Evolutionary conservation across 345 rosid genomes (phyloP).

Genomic region (Raphanus raphanistrum): DNA sequence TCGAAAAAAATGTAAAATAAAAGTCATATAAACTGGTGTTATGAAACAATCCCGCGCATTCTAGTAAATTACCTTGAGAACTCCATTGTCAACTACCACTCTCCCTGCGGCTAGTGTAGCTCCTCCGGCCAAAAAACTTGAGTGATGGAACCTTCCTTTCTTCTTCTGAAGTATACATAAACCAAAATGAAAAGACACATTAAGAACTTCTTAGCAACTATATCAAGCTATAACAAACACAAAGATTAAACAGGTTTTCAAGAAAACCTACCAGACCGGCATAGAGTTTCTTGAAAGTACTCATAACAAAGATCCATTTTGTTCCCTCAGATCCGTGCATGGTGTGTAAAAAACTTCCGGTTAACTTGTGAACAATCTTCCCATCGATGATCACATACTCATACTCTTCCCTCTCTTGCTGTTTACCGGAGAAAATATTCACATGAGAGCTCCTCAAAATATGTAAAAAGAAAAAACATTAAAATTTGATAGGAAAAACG

Average conservation of each 20-base stretch:
- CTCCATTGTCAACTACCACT: constrained; percentile 62
- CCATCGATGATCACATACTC: constrained; percentile 66
- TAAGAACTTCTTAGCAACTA: not conserved
- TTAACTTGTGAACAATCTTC: constrained; percentile 62
- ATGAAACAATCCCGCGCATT: not conserved
- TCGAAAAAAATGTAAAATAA: not conserved
- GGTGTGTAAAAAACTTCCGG: constrained; percentile 59
- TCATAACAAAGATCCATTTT: constrained; percentile 92
- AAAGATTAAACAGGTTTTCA: not conserved
- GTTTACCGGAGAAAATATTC: not conserved
- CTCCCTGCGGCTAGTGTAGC: constrained; percentile 91
- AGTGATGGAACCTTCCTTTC: constrained; percentile 94
- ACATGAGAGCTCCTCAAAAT: not conserved
- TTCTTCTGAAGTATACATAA: constrained; percentile 57
- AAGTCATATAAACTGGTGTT: not conserved
- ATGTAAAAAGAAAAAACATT: not conserved
- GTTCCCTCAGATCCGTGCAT: constrained; percentile 41
- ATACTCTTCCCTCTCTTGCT: constrained; percentile 89
- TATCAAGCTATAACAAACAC: not conserved
- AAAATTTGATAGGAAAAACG: not conserved
- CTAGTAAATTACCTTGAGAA: constrained; percentile 60
- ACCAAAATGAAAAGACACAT: not conserved
- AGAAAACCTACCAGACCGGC: constrained; percentile 60
- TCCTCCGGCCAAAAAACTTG: constrained; percentile 97
- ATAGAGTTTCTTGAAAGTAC: constrained; percentile 72